Conservation (phyloP, 2,329 filamentous ascomycete genomes). For the Westerdykella aurantiaca region DNA sequence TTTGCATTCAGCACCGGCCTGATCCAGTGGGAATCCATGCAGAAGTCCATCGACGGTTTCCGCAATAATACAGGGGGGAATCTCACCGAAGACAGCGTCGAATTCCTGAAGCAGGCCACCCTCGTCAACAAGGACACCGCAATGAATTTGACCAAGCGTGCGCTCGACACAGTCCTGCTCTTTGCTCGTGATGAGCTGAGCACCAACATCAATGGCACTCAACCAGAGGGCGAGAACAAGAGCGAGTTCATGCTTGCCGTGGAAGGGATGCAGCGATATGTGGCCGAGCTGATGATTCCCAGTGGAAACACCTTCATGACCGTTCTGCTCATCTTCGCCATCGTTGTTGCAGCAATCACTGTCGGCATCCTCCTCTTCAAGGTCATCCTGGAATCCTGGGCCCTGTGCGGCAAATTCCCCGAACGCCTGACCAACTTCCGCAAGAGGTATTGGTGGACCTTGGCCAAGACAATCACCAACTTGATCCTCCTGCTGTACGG, state of each 20-base stretch:
- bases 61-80: constrained; percentile 77
- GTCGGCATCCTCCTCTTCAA: constrained; percentile 86
- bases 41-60: constrained; percentile 78
- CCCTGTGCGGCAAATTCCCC: constrained; percentile 82
- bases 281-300: constrained; percentile 78
- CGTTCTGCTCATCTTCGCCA: constrained; percentile 79
- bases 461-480: constrained; percentile 82
- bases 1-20: constrained; percentile 88
- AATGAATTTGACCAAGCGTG: constrained; percentile 52
- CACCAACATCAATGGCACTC: constrained; percentile 32
- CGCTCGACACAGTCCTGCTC: constrained; percentile 43
- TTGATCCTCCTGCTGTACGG: constrained; percentile 89
- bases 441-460: constrained; percentile 91
- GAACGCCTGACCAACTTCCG: constrained; percentile 75
- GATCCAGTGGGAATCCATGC: constrained; percentile 74
- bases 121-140: constrained; percentile 63
- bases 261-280: constrained; percentile 72
- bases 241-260: constrained; percentile 53
- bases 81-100: constrained; percentile 70
- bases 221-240: constrained; percentile 34
- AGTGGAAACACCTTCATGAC: constrained; percentile 95
- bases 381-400: constrained; percentile 84
- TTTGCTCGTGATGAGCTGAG: constrained; percentile 47
- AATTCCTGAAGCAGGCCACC: constrained; percentile 68
- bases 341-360: constrained; percentile 75